Evolutionary conservation across 2,329 filamentous ascomycete genomes (phyloP).

Genomic region (Aspergillus arachidicola): DNA sequence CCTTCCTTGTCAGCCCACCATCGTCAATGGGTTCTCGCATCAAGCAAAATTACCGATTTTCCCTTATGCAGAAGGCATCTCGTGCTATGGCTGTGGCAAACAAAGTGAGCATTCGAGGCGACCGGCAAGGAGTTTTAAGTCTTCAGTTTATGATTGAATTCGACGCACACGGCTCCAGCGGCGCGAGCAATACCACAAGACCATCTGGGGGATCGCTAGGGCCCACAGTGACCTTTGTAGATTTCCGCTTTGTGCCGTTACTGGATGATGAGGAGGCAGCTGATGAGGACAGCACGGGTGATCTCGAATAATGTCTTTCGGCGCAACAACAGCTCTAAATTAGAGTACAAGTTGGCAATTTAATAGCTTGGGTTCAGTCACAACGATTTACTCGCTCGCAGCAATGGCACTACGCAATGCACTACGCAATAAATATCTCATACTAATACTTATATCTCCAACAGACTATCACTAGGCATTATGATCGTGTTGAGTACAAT

Average conservation of each 20-base stretch:
- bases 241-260: conserved; percentile 51
- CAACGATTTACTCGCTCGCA: neutral
- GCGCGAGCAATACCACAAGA: conserved; percentile 24
- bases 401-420: neutral
- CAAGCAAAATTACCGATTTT: conserved; percentile 82
- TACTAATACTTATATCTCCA: neutral
- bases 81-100: conserved; percentile 91
- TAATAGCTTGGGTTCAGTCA: neutral
- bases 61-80: conserved; percentile 78
- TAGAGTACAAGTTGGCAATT: neutral
- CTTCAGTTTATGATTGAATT: conserved; percentile 96
- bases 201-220: conserved; percentile 22
- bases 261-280: conserved; percentile 39
- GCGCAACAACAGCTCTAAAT: neutral
- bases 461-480: neutral
- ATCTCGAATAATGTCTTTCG: neutral
- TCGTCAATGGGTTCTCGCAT: conserved; percentile 62
- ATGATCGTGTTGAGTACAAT: too few species aligned
- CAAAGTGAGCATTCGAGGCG: conserved; percentile 88
- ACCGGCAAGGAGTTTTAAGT: conserved; percentile 86
- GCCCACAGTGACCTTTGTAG: conserved; percentile 48
- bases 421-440: neutral
- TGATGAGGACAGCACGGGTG: conserved; percentile 25
- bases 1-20: conserved; percentile 59
- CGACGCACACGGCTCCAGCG: conserved; percentile 56